Evolutionary conservation across 768 basidiomycete species (phyloP), one percentile per base, ranked within the genome.

Genomic region (Leccinellum luteum): DNA sequence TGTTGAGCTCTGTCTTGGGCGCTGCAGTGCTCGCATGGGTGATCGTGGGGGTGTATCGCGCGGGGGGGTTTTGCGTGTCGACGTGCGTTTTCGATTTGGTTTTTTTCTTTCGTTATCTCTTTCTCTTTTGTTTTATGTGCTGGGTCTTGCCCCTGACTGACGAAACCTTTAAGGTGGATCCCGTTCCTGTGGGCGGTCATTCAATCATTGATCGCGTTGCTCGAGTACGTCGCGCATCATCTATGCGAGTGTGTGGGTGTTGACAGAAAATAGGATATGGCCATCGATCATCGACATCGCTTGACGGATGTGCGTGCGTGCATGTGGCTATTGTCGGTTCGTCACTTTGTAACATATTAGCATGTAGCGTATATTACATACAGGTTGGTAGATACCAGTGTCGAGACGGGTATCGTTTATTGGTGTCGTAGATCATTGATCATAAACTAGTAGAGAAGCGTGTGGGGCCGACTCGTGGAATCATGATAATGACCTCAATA

Each of bases 141-240:
- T 45, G 21, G 43, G 19, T 13, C n/a, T 44, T 6, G 43, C 13
- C 19, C 1, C 14, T 45, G 45, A 25, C 45, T 15, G 14, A 23
- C 17, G 47, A 28, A 4, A 5, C 6, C 1, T 6, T 1, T 17
- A 21, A 59, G 54, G 27, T 78, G 78, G 79, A 64, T 79, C 23
- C 78, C 79, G 12, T 78, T 78, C 51, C 53, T 78, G 15, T 74
- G 75, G 59, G 79, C 73, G 3, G 65, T 76, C 52, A 70, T 80
- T 45, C 75, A 77, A 54, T 69, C 72, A n/a, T 65, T 77, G 6
- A 62, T 79, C 15, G 72, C 73, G 14, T 63, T 79, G 54, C 70
- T 79, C 28, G 76, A 73, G 78, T 79, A 48, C 1, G 61, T 50
- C 38, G 14, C 5, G 43, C 6, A 38, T 41, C 19, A 10, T 17